phyloP scores from a whole-genome alignment of 1,284 basidiomycete species.

The Cystobasidiaceae sp. region DNA sequence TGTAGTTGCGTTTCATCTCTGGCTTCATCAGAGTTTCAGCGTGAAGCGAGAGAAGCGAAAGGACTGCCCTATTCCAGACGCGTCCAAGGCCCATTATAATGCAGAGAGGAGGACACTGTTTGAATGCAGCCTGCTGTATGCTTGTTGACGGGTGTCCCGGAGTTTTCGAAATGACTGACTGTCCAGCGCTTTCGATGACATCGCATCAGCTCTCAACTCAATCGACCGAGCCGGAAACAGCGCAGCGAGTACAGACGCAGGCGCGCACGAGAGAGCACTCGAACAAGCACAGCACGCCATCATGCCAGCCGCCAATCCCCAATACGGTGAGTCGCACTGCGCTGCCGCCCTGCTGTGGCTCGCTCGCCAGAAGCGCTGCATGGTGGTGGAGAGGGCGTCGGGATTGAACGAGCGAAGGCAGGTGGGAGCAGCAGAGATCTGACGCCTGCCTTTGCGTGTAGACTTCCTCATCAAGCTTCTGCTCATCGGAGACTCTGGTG shows the following conservation, averaged over 20 bases:
- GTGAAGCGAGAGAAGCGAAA: not conserved
- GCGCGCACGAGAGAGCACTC: not conserved
- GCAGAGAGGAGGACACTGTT: too few species aligned
- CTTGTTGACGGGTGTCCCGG: too few species aligned
- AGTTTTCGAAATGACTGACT: too few species aligned
- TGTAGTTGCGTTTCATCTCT: too few species aligned
- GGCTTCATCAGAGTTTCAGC: not conserved
- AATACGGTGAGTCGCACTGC: conserved; percentile 17
- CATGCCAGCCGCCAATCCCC: conserved; percentile 28
- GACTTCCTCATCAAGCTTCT: conserved; percentile 59
- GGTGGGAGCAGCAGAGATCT: not conserved
- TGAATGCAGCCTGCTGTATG: too few species aligned
- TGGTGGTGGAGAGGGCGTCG: not conserved
- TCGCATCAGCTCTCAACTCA: too few species aligned
- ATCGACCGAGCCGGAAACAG: too few species aligned
- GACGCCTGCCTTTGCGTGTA: not conserved
- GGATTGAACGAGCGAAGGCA: not conserved
- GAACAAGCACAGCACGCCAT: not conserved
- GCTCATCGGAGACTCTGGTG: conserved; percentile 93
- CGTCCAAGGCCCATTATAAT: too few species aligned
- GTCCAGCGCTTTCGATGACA: too few species aligned
- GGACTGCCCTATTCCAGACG: too few species aligned
- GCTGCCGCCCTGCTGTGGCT: not conserved
- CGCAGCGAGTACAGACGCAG: not conserved
- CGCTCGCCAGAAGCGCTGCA: not conserved